phyloP scores from a whole-genome alignment of 495 filamentous ascomycete genomes.

The Penicillium subrubescens region DNA sequence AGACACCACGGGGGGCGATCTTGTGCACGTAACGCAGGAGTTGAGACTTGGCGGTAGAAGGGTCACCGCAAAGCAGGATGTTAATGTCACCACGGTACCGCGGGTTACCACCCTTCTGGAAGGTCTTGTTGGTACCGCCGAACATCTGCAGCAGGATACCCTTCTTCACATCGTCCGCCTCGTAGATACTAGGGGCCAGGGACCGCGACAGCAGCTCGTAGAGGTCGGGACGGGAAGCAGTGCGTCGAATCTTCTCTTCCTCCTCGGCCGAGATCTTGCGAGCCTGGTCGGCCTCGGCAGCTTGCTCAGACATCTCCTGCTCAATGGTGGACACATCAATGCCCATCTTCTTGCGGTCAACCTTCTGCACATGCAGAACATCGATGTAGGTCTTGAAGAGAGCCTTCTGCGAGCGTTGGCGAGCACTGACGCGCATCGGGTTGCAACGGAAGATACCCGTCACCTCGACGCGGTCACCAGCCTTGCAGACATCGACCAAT shows the following conservation, averaged over 20 bases:
- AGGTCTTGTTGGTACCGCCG: constrained; percentile 97
- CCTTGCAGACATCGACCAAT: constrained; percentile 95
- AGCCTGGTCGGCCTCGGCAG: constrained; percentile 74
- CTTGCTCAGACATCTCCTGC: constrained; percentile 76
- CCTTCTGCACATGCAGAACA: constrained; percentile 92
- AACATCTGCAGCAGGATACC: constrained; percentile 95
- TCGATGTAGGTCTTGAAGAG: constrained; percentile 99
- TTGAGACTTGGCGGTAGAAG: constrained; percentile 95
- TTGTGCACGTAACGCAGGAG: constrained; percentile 92
- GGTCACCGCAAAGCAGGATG: constrained; percentile 92
- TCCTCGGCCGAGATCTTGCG: constrained; percentile 89
- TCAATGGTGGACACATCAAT: constrained; percentile 89
- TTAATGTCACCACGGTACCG: constrained; percentile 98
- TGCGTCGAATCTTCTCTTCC: constrained; percentile 82
- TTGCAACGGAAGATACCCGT: constrained; percentile 96
- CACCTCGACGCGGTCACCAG: constrained; percentile 92
- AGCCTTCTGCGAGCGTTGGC: constrained; percentile 87
- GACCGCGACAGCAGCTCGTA: constrained; percentile 94
- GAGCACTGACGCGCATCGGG: constrained; percentile 92
- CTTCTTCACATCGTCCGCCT: constrained; percentile 99
- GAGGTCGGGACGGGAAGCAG: constrained; percentile 79
- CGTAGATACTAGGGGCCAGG: constrained; percentile 91
- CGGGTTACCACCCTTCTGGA: constrained; percentile 93
- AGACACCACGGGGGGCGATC: constrained; percentile 95
- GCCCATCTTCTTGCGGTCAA: constrained; percentile 90